Evolutionary conservation across 2,329 filamentous ascomycete species (phyloP), one percentile per base, ranked within the genome.

Genomic region (Aspergillus fumigatus): DNA sequence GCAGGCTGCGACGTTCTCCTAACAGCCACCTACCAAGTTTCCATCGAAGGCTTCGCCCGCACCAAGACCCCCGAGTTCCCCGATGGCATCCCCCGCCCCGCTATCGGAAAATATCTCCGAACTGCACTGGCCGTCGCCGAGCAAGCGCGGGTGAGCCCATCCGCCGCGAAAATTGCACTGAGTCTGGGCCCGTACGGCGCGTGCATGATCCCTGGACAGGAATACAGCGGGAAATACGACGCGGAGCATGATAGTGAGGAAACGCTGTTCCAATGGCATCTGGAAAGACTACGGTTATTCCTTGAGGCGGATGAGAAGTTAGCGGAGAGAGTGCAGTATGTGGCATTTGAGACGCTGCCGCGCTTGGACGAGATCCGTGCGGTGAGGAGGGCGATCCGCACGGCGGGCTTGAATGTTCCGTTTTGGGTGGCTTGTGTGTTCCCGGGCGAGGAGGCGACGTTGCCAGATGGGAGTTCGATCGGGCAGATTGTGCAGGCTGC

Each of bases 1-100:
- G 80, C 82, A 1, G 85, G 84, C 38, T 81, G 82, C 54, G 84
- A 89, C 65, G 76, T 89, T 27, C 70, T 89, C 21, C 77, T 87
- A 49, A 88, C 85, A 9, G 86, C 85, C 7, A 89, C 87, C 0
- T 89, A 89, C 68, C 86, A 89, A 67, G 75, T 82, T 1, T 87
- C 83, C 0, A 68, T 79, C 7, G 73, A 81, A 10, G 85, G 82
- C 0, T 87, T 88, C 61, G 68, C 70, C 3, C 74, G 73, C 40
- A 86, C 84, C 1, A 75, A 68, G 35, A 79, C 75, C 1, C 19
- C 70, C 0, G 61, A 72, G 2, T 76, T 71, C 48, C 79, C 81
- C 0, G 23, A 73, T 3, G 82, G 82, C 2, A 75, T 85, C 26
- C 58, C 68, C 2, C 63, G 66, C 3, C 57, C 63, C 5, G 71